These are phyloP conservation scores for Calonectria pauciramosa DNA, from an alignment of 2,329 filamentous ascomycete species.

Conservation along the genomic window DNA sequence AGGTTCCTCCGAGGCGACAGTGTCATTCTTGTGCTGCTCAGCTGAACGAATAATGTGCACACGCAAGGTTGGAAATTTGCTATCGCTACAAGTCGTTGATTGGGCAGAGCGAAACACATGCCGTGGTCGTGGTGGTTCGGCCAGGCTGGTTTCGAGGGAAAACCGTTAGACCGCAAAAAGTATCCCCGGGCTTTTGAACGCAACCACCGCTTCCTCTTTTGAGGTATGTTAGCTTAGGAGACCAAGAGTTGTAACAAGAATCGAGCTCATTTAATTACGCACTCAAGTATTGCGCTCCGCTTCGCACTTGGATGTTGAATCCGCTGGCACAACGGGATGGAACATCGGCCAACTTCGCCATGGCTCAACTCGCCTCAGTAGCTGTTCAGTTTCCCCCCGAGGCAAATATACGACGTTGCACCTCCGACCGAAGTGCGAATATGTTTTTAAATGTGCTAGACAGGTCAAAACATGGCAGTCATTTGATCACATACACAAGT, in stretches of 20 bases:
- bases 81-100: background rate
- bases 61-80: background rate
- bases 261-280: constrained; percentile 26
- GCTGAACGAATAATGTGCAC: background rate
- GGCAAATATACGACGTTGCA: background rate
- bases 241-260: constrained; percentile 17
- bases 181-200: constrained; percentile 2
- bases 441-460: background rate
- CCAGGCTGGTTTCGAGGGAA: constrained; percentile 8
- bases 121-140: background rate
- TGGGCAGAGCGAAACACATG: background rate
- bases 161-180: constrained; percentile 12
- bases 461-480: background rate
- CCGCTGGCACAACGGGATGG: background rate
- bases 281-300: background rate
- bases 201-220: constrained; percentile 21
- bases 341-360: background rate
- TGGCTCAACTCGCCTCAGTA: background rate
- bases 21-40: constrained; percentile 25
- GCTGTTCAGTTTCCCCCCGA: no score
- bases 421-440: background rate
- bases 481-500: background rate
- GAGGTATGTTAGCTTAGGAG: constrained; percentile 28
- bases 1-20: constrained; percentile 27
- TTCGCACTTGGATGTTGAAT: background rate